Evolutionary conservation across 2,329 filamentous ascomycete species (phyloP), one percentile per base, ranked within the genome.

Genomic region (Sclerotinia spermophila): DNA sequence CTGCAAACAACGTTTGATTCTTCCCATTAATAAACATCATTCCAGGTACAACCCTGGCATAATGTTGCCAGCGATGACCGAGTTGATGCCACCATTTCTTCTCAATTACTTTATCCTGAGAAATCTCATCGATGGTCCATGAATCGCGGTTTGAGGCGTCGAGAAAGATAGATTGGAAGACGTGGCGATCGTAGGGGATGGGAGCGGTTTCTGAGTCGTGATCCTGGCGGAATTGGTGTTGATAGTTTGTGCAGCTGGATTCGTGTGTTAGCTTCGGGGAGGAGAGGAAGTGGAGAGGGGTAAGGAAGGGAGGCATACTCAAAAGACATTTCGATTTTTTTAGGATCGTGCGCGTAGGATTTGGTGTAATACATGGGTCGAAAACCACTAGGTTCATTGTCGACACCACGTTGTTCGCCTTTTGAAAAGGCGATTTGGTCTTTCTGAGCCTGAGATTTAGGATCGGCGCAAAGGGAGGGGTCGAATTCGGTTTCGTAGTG

Each of bases 11-110:
- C 0, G 90, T 92, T 64, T 83, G 82, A 38, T 87, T 87, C 72
- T 83, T 86, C 0, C 89, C 89, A 73, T 93, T 89, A 4, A 93
- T 84, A 35, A 90, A 86, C 89, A 90, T 90, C 85, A 93, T 86
- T 73, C 88, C 88, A 72, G 90, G 90, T 1, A 93, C 89, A 1
- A 90, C 88, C 45, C 87, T 84, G 1, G 86, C 77, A 76, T 90
- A 90, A 75, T 90, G 88, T 45, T 87, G 86, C 84, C 85, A 90
- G 5, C 84, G 82, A 75, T 90, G 88, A 70, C 88, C 88, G 4
- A 70, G 56, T 19, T 70, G 88, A 76, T 90, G 88, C 88, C 89
- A 90, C 87, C 87, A 90, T 72, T 90, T 86, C 72, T 84, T 84
- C 62, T 86, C 81, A 66, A 91, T 90, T 59, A 90, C 84, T 74